Evolutionary conservation across 495 filamentous ascomycete species (phyloP), one percentile per base, ranked within the genome.

Genomic region (Penicillium canariense): DNA sequence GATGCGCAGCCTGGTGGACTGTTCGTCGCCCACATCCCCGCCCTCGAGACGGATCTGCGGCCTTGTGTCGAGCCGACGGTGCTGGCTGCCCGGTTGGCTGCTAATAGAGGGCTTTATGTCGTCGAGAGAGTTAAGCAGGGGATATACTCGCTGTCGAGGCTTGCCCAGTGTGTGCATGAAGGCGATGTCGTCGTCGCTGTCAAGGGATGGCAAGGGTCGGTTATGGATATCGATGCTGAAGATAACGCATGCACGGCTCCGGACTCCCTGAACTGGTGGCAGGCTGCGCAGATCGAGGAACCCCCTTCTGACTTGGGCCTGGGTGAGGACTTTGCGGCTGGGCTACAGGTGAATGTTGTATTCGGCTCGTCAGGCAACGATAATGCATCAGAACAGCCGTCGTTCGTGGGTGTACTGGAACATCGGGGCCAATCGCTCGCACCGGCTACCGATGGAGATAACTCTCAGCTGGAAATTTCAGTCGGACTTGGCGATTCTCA

Each of bases 91-190:
- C 76, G 84, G 44, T 74, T 84, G 20, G 77, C 85, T 32, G 71
- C 69, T 8, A 81, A 81, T 62, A 79, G 77, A 20, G 77, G 75
- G 7, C 57, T 88, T 5, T 92, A 86, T 66, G 86, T 84, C 12
- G 67, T 96, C 28, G 91, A 96, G 69, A 72, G 81, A n/a, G 86
- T 88, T 25, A 77, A 78, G 44, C 62, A 68, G 40, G 81, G 83
- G 0, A 74, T 90, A 10, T 95, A 89, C 67, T 82, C 83, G 12
- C 60, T 94, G 8, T 91, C 84, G 60, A 86, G 83, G 57, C 73
- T 96, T 45, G 85, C 79, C 0, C 63, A 73, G 3, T 87, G 84
- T 82, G 81, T 91, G 46, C 65, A 68, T 44, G 73, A 73, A 59
- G 69, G 66, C 17, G 66, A 74, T 55, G 34, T 72, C 12, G 51